A percentile compares a stretch with the other conserved stretches of the same genome.
phyloP scores from a whole-genome alignment of 2,329 filamentous ascomycete species.

The Talaromyces islandicus region DNA sequence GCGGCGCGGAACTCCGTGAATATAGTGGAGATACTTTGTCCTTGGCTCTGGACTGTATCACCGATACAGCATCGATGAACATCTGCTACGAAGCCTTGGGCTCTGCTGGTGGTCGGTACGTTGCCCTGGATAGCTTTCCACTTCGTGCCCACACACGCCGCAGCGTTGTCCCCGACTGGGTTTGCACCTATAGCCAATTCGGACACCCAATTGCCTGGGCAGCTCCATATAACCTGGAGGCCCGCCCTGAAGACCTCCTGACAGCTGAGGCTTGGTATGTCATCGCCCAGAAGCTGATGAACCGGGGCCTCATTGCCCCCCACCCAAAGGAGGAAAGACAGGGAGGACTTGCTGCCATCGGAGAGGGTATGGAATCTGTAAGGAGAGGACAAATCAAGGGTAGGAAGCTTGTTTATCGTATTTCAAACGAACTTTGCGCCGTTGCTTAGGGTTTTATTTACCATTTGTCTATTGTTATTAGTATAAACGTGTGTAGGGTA shows the following conservation, averaged over 20 bases:
- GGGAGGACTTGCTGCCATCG: constrained; percentile 26
- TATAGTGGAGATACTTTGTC: constrained; percentile 34
- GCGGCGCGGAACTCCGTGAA: constrained; percentile 29
- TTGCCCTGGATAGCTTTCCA: constrained; percentile 11
- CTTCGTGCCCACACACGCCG: background rate
- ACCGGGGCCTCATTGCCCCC: background rate
- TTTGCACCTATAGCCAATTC: background rate
- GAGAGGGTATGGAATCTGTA: constrained; percentile 14
- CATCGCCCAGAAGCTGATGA: background rate
- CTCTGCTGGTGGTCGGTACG: constrained; percentile 24
- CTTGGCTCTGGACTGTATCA: constrained; percentile 41
- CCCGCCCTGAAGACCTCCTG: background rate
- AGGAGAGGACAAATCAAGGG: constrained; percentile 11
- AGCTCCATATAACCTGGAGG: background rate
- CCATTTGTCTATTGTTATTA: no score
- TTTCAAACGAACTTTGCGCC: background rate
- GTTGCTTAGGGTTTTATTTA: background rate
- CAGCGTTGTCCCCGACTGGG: background rate
- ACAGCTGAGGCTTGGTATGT: background rate
- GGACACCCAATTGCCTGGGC: background rate
- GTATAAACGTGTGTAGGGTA: no score
- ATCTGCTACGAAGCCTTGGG: constrained; percentile 36
- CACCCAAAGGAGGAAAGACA: background rate
- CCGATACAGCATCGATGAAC: constrained; percentile 25
- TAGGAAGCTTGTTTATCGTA: constrained; percentile 11